Percentiles rank a stretch among this genome's conserved stretches.
Conservation (phyloP, 2,329 filamentous ascomycete genomes). For the Colletotrichum sp. region DNA sequence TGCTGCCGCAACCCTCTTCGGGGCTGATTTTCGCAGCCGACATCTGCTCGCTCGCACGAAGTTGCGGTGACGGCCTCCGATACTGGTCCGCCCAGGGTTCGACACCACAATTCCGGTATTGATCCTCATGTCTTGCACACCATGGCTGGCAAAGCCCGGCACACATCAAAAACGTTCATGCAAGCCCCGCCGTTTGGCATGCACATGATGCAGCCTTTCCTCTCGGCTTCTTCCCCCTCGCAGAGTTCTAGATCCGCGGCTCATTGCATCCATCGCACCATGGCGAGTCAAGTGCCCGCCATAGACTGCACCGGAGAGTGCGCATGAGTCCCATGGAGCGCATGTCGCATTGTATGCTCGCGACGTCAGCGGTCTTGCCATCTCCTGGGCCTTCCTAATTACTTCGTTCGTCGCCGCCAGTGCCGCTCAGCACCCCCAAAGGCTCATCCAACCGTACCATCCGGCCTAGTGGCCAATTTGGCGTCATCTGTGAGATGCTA, state of each 20-base stretch:
- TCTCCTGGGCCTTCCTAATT: neutral
- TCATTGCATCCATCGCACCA: constrained; percentile 1
- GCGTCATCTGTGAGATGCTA: neutral
- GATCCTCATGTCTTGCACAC: neutral
- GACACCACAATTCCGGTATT: neutral
- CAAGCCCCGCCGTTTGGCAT: constrained; percentile 10
- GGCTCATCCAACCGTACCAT: neutral
- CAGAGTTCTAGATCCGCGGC: constrained; percentile 5
- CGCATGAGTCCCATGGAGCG: neutral
- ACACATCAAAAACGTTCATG: constrained; percentile 14
- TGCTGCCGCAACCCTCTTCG: neutral
- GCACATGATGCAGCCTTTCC: constrained; percentile 13
- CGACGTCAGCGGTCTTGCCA: constrained; percentile 1
- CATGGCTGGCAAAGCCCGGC: neutral
- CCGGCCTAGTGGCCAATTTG: neutral
- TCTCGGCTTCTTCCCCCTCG: neutral
- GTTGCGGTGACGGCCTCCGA: constrained; percentile 5
- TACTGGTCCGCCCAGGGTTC: neutral
- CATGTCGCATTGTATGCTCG: constrained; percentile 1
- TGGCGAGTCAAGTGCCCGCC: constrained; percentile 16
- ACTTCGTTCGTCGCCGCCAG: neutral
- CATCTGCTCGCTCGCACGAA: neutral
- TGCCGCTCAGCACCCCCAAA: neutral
- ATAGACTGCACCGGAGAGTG: neutral
- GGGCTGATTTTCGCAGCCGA: neutral